Base-by-base conservation (phyloP, 2,329 filamentous ascomycete species). In the Phoma sp. region DNA sequence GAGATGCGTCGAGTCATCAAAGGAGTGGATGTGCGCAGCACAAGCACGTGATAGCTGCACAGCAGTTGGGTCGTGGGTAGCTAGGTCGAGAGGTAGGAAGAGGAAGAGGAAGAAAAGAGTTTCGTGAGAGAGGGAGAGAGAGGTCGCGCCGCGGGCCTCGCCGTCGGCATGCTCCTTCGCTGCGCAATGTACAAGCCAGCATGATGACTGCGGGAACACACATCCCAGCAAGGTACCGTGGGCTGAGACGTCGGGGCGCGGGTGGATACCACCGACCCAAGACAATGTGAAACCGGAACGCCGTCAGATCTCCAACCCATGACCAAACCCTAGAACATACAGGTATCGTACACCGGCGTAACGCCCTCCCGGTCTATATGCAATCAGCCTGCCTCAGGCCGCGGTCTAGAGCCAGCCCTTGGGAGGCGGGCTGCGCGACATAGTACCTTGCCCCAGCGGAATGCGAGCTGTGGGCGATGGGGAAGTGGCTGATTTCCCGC, bases 361-460 rank as follows among this genome's bases (percentile, higher is more conserved):
- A 40, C 40, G 34, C 40, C 47, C 37, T 38, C 47, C 47, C 47
- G 38, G 47, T 50, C 47, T 50, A 50, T 50, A 37, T 37, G 39
- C 21, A 32, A 30, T 38, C 14, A 20, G 7, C 20, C 7, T 33
- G 37, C 46, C 37, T 42, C 29, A 42, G 37, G 36, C 29, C 5
- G 5, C 26, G 6, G 50, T 21, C 42, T 57, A 57, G 32, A 54
- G 14, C 71, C 72, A 74, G 42, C 71, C 72, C 36, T 69, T 68
- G 4, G 60, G 65, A 40, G 68, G 69, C 11, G 70, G 69, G 42
- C 61, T 72, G 10, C 72, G 62, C 39, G 68, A 64, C 69, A 74
- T 74, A 6, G 72, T 74, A 15, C 72, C 72, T n/a, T 67, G 70
- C 15, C 72, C 72, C 11, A 72, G 64, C 6, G 69, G 70, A 42